Evolutionary conservation across 345 rosid genomes (phyloP), one percentile per base, ranked within the genome.

Genomic region (Gossypium herbaceum): DNA sequence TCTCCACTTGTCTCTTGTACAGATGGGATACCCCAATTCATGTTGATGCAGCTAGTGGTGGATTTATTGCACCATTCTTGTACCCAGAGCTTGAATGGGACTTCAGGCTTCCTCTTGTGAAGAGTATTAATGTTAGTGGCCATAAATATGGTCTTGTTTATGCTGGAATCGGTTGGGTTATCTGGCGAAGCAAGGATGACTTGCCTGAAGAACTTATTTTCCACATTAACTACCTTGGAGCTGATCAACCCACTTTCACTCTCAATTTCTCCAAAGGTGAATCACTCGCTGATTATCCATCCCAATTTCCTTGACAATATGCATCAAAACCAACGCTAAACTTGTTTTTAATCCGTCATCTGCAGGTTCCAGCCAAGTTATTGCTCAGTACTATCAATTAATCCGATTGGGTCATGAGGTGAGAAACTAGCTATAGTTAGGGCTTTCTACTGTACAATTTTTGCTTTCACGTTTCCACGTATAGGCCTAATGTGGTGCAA

Each of bases 81-180:
- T 92, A 89, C 63, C 98, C 98, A 12, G 97, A 94, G 8, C 88
- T 94, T 19, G 97, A 90, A 74, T 94, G 98, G 98, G 98, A 94
- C 77, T 92, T 94, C 83, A 82, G 97, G 61, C 86, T 94, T 59
- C 97, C 97, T 11, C 81, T 94, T 50, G 97, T 94, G 78, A 94
- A 89, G 87, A 90, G 97, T 63, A 94, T 94, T 4, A 92, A 94
- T 41, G 98, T 94, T 7, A 94, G 98, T 72, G 97, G 97, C 43
- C 98, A 94, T 75, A 94, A 94, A 72, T 91, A 94, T 29, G 98
- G 98, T 2, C 85, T 92, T 43, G 98, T 94, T 39, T 94, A 94
- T 50, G 98, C 98, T 43, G 97, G 98, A 20, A 89, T 94, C 72
- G 98, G 98, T 50, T 94, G 98, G 98, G 92, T 78, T 1, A 85